These are phyloP conservation scores for Arachis monticola DNA, from an alignment of 331 rosid species.

Conservation along the genomic window DNA sequence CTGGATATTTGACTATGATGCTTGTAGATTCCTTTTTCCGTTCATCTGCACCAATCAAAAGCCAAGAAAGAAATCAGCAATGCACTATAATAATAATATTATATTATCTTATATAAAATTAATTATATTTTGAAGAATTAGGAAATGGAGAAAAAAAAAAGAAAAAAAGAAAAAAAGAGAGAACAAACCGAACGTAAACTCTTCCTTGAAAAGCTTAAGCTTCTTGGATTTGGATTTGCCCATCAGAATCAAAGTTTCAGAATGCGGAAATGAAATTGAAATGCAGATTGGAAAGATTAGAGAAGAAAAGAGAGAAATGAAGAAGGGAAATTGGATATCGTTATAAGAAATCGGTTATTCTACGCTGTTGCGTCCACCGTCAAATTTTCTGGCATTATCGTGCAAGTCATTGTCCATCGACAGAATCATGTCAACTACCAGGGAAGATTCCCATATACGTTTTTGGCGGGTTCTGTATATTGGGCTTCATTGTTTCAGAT, in stretches of 20 bases:
- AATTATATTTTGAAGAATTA: no score
- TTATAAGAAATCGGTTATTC: slow-evolving; percentile 18
- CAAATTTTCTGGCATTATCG: slow-evolving; percentile 30
- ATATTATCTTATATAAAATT: not conserved
- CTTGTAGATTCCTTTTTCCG: slow-evolving; percentile 52
- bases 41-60: slow-evolving; percentile 45
- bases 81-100: not conserved
- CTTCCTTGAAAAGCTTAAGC: slow-evolving; percentile 59
- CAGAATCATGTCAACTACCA: slow-evolving; percentile 24
- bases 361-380: slow-evolving; percentile 40
- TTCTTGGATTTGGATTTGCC: slow-evolving; percentile 54
- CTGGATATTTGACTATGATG: slow-evolving; percentile 63
- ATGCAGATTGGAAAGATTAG: not conserved
- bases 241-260: slow-evolving; percentile 34
- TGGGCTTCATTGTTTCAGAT: not conserved
- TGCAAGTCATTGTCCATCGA: slow-evolving; percentile 26
- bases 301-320: not conserved
- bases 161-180: not conserved
- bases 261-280: not conserved
- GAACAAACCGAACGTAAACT: slow-evolving; percentile 54
- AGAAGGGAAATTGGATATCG: not conserved
- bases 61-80: not conserved
- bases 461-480: not conserved
- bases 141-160: not conserved
- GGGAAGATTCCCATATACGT: not conserved